Evolutionary conservation across 768 basidiomycete species (phyloP).

Genomic region (Collybia nuda): DNA sequence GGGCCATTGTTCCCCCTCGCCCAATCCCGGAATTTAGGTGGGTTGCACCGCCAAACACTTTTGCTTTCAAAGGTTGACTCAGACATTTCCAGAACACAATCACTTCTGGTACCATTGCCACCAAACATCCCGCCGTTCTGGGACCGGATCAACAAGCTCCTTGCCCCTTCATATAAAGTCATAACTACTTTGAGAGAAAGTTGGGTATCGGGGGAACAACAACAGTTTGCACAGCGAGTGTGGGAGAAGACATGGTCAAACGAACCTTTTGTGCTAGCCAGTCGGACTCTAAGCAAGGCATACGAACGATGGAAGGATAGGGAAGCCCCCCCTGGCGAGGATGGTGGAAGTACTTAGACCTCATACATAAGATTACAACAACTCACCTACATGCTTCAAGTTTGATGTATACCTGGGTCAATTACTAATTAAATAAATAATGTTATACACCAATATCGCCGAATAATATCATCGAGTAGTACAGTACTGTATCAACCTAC

Average conservation of each 20-base stretch:
- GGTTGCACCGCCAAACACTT: conserved; percentile 14
- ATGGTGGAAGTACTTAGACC: conserved; percentile 27
- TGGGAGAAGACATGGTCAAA: conserved; percentile 65
- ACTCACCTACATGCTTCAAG: too few relatives aligned
- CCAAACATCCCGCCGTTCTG: conserved; percentile 54
- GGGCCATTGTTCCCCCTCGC: conserved; percentile 39
- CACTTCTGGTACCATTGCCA: conserved; percentile 59
- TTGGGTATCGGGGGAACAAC: conserved; percentile 56
- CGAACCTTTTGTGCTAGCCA: conserved; percentile 56
- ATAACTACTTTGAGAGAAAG: conserved; percentile 53
- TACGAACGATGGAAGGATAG: conserved; percentile 48
- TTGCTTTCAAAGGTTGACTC: conserved; percentile 1
- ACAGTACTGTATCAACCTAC: background rate
- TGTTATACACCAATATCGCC: too few relatives aligned
- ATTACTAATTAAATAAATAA: too few relatives aligned
- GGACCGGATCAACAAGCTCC: conserved; percentile 50
- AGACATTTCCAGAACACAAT: conserved; percentile 36
- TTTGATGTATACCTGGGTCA: background rate
- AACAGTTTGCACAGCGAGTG: conserved; percentile 52
- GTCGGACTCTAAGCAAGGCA: conserved; percentile 35
- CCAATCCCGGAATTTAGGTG: conserved; percentile 39
- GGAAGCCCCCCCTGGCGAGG: conserved; percentile 37
- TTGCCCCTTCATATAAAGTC: conserved; percentile 55
- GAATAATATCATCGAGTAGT: too few relatives aligned
- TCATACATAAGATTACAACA: background rate